phyloP scores from a whole-genome alignment of 2,329 filamentous ascomycete species.

The Aspergillus tubingensis region DNA sequence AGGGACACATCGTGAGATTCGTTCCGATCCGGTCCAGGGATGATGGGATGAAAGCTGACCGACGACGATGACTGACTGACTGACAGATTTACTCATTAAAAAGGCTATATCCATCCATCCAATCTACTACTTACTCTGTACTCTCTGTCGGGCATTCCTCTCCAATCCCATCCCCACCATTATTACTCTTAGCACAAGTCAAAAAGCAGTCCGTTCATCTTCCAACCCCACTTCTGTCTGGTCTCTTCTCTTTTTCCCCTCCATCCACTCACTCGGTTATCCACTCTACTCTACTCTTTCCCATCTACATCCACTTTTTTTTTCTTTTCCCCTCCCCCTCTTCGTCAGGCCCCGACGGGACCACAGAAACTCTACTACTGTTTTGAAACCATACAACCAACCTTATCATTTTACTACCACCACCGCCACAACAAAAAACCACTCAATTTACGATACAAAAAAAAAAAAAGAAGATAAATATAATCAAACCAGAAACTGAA shows the following conservation, averaged over 20 bases:
- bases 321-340: slow-evolving; percentile 14
- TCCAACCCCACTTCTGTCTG: background rate
- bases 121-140: background rate
- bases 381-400: background rate
- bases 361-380: background rate
- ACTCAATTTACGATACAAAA: too few relatives aligned
- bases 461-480: too few relatives aligned
- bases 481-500: too few relatives aligned
- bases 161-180: background rate
- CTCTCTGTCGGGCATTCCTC: background rate
- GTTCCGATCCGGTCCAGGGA: background rate
- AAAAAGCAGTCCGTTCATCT: background rate
- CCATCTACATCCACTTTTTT: slow-evolving; percentile 19
- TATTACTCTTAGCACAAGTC: too few relatives aligned
- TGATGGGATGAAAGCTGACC: background rate
- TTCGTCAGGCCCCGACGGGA: slow-evolving; percentile 20
- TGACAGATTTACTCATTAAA: background rate
- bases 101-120: background rate
- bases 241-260: background rate
- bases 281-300: slow-evolving; percentile 1
- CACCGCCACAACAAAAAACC: too few relatives aligned
- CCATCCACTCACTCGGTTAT: background rate
- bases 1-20: background rate
- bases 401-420: background rate
- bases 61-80: background rate